Percentiles rank a stretch among this genome's conserved stretches.
Conservation (phyloP, 495 filamentous ascomycete species). For the Talaromyces stipitatus region DNA sequence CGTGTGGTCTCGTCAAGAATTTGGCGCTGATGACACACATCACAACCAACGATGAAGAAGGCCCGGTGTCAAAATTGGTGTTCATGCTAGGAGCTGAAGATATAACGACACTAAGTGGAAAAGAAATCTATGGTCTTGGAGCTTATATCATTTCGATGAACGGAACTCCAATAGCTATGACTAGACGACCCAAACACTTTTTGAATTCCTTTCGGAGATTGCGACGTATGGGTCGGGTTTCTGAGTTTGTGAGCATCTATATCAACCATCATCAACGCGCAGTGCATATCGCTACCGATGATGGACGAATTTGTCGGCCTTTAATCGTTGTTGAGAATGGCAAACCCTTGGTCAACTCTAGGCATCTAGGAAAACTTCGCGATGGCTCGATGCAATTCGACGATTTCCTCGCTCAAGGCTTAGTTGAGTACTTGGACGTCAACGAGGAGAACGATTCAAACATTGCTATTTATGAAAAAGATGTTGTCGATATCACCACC, state of each 20-base stretch:
- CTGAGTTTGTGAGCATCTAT: constrained; percentile 90
- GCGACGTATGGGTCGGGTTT: constrained; percentile 79
- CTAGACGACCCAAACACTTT: constrained; percentile 74
- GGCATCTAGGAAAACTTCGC: constrained; percentile 69
- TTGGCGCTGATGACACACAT: constrained; percentile 99
- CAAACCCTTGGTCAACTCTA: constrained; percentile 65
- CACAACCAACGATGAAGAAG: constrained; percentile 90
- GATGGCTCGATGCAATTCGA: constrained; percentile 81
- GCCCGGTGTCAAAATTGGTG: constrained; percentile 70
- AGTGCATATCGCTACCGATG: constrained; percentile 93
- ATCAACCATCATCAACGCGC: constrained; percentile 87
- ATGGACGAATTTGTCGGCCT: constrained; percentile 90
- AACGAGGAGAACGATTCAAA: constrained; percentile 97
- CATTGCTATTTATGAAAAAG: constrained; percentile 79
- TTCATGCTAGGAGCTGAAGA: constrained; percentile 75
- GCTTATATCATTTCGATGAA: constrained; percentile 90
- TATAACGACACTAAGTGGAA: constrained; percentile 61
- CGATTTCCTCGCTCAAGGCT: constrained; percentile 78
- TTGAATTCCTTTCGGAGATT: constrained; percentile 73
- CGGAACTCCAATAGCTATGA: constrained; percentile 83
- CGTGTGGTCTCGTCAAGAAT: constrained; percentile 97
- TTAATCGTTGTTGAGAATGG: constrained; percentile 89
- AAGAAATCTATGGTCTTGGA: constrained; percentile 75
- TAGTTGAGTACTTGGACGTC: constrained; percentile 95
- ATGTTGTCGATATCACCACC: constrained; percentile 72